Base-by-base conservation (phyloP, 305 asterid genomes). In the Fraxinus ornus region DNA sequence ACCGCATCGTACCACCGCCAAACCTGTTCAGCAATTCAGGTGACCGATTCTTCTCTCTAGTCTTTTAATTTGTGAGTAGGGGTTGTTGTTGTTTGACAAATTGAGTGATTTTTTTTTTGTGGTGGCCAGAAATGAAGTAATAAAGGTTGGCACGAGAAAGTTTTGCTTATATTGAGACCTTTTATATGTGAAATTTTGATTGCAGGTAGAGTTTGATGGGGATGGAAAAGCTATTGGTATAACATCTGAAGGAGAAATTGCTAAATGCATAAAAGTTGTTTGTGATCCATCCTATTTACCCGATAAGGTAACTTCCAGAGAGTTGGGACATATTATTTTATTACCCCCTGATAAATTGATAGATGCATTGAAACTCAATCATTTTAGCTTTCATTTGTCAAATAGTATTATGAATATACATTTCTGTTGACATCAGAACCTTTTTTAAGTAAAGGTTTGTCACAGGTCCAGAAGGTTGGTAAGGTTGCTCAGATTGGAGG, bases 191-290 rank as follows among this genome's bases (percentile, higher is more conserved):
- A 52, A 13, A 0, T 52, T 60, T 5, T 1, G 73, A 84, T 52
- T 78, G 41, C 90, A 95, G 99, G 98, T 94, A 78, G 98, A 26
- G 28, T 26, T 26, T 26, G 28, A 26, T 26, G 28, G 28, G 28
- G 28, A 26, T 26, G 28, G 28, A 84, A 89, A 90, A 88, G 97
- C 88, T 35, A 68, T 79, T 47, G 98, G 99, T 74, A 98, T 95
- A 85, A 93, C 98, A 17, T 95, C 98, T 26, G 99, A 94, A 90
- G 99, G 98, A 89, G 98, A 95, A 90, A 94, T 98, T 64, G 99
- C 99, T 1, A 95, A 93, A 85, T 93, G 99, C 95, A 92, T 94
- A 92, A 95, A 93, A 88, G 97, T 95, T 77, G 98, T 95, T 81
- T 95, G 98, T 68, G 98, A 93, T 89, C 98, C 99, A 35, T 94